These are phyloP conservation scores for Yamadazyma diospyri DNA, from an alignment of 1,139 yeast species.

Conservation along the genomic window DNA sequence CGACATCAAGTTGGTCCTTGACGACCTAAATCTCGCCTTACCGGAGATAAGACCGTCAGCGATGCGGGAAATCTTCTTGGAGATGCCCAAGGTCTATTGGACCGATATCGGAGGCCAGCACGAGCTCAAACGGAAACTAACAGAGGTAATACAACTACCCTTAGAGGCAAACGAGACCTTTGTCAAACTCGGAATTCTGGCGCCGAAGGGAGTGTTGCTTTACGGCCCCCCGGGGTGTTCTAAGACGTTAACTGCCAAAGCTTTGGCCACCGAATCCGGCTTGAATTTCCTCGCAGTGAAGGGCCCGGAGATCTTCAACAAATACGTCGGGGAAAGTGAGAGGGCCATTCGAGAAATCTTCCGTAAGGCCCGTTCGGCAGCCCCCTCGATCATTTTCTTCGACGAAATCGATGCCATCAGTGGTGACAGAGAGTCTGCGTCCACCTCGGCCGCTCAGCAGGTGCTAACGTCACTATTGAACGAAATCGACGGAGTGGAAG, in stretches of 20 bases:
- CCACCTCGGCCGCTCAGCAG: conserved; percentile 72
- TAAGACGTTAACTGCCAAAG: conserved; percentile 90
- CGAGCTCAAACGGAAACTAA: conserved; percentile 69
- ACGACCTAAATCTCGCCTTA: conserved; percentile 66
- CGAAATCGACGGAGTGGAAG: conserved; percentile 96
- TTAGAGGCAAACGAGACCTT: conserved; percentile 80
- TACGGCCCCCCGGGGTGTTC: conserved; percentile 99
- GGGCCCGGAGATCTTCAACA: conserved; percentile 93
- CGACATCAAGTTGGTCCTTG: conserved; percentile 28
- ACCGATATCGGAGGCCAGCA: conserved; percentile 95
- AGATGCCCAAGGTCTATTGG: conserved; percentile 94
- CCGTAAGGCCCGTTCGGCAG: conserved; percentile 86
- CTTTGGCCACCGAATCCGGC: conserved; percentile 92
- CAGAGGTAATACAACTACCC: conserved; percentile 91
- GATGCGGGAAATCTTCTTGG: conserved; percentile 91
- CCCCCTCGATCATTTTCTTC: conserved; percentile 89
- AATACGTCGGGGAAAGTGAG: conserved; percentile 93
- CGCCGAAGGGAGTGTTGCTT: conserved; percentile 86
- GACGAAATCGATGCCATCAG: conserved; percentile 95
- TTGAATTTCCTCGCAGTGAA: conserved; percentile 88
- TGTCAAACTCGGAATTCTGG: conserved; percentile 69
- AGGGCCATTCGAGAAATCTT: conserved; percentile 84
- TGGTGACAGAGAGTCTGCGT: conserved; percentile 60
- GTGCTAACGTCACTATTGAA: conserved; percentile 86
- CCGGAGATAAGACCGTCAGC: conserved; percentile 89